A percentile compares a stretch with the other conserved stretches of the same genome.
Conservation (phyloP, 345 rosid species). For the Hibiscus mutabilis region DNA sequence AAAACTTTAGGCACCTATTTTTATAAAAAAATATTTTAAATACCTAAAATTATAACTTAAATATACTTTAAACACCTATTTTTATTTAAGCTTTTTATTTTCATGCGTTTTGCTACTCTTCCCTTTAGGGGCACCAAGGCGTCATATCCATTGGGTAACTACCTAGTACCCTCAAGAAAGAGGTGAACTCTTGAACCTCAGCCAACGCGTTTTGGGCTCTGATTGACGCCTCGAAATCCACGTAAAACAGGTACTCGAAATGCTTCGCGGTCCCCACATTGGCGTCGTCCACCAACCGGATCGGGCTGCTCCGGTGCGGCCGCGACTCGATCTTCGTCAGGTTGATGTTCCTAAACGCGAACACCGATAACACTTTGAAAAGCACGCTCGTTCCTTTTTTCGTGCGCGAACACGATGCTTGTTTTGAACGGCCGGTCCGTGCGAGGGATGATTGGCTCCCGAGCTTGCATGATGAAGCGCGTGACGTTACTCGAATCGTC, state of each 20-base stretch:
- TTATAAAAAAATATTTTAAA: too few relatives aligned
- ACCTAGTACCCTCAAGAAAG: conserved; percentile 89
- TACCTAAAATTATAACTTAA: too few relatives aligned
- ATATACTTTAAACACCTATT: too few relatives aligned
- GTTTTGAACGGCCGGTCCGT: conserved; percentile 95
- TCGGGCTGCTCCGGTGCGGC: conserved; percentile 78
- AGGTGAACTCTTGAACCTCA: conserved; percentile 97
- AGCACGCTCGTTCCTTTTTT: conserved; percentile 89
- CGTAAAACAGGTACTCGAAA: conserved; percentile 85
- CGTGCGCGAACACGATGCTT: conserved; percentile 95
- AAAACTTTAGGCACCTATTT: too few relatives aligned
- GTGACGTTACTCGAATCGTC: conserved; percentile 90
- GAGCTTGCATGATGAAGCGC: conserved; percentile 85
- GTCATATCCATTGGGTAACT: conserved; percentile 99
- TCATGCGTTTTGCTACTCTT: conserved; percentile 14
- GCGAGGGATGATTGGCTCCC: conserved; percentile 92
- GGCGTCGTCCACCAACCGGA: conserved; percentile 71
- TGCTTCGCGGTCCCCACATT: conserved; percentile 75
- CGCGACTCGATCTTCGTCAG: conserved; percentile 91
- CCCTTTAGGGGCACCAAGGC: conserved; percentile 69
- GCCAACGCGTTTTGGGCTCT: conserved; percentile 92
- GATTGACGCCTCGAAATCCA: conserved; percentile 88
- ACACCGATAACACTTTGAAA: conserved; percentile 85
- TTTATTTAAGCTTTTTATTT: too few relatives aligned
- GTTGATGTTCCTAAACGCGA: conserved; percentile 83